phyloP scores from a whole-genome alignment of 768 basidiomycete genomes.

The Butyriboletus loyo region DNA sequence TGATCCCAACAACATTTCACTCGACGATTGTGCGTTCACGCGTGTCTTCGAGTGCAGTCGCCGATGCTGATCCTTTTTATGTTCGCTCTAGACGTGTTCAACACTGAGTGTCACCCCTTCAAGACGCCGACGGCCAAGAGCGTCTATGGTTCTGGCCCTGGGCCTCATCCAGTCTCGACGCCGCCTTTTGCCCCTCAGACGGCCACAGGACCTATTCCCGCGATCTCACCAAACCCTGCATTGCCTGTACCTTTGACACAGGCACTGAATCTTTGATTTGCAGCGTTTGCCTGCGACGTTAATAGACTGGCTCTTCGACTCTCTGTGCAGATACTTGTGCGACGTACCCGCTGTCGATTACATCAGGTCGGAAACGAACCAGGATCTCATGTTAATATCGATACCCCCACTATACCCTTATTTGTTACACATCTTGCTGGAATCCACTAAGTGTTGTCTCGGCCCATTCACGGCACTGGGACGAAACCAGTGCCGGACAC shows the following conservation, averaged over 20 bases:
- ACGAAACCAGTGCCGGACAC: conserved; percentile 53
- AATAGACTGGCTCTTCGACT: too few species aligned
- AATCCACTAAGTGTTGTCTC: background rate
- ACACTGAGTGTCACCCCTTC: conserved; percentile 72
- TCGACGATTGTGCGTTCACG: conserved; percentile 52
- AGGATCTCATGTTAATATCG: too few species aligned
- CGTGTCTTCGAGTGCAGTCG: background rate
- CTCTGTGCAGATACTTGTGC: too few species aligned
- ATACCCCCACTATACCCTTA: background rate
- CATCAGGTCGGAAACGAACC: too few species aligned
- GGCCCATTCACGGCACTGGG: background rate
- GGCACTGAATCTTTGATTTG: background rate
- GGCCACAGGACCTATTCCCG: background rate
- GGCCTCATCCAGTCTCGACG: background rate
- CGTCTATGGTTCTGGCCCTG: conserved; percentile 33
- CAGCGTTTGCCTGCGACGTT: background rate
- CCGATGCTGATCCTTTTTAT: background rate
- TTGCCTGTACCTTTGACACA: background rate
- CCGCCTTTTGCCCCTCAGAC: background rate
- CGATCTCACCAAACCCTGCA: background rate
- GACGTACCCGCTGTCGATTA: background rate
- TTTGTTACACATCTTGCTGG: background rate
- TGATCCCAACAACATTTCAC: conserved; percentile 59
- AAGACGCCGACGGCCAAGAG: conserved; percentile 47
- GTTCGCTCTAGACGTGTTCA: conserved; percentile 50